Percentiles rank a stretch among this genome's conserved stretches.
phyloP scores from a whole-genome alignment of 768 basidiomycete species.

The Lactifluus piperatus region DNA sequence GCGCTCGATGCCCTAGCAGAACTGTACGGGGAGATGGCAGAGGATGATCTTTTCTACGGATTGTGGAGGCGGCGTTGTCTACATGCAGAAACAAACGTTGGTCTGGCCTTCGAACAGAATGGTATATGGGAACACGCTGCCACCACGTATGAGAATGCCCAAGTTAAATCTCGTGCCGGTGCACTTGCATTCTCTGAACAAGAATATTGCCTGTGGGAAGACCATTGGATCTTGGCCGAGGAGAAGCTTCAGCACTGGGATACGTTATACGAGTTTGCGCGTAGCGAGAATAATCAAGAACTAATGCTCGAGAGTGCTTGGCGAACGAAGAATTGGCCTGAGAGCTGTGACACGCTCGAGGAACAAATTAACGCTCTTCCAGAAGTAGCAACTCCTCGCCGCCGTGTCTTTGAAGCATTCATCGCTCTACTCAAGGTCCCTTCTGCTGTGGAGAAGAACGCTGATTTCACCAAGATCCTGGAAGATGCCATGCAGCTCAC shows the following conservation, averaged over 20 bases:
- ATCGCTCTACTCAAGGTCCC: slow-evolving; percentile 83
- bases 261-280: slow-evolving; percentile 81
- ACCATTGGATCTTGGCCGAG: slow-evolving; percentile 94
- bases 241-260: slow-evolving; percentile 99
- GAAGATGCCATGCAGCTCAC: slow-evolving; percentile 97
- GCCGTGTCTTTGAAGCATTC: slow-evolving; percentile 95
- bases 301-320: slow-evolving; percentile 92
- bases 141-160: slow-evolving; percentile 81
- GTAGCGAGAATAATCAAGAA: slow-evolving; percentile 84
- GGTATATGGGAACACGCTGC: slow-evolving; percentile 96
- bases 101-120: slow-evolving; percentile 86
- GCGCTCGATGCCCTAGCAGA: slow-evolving; percentile 89
- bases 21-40: slow-evolving; percentile 88
- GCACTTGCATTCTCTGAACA: slow-evolving; percentile 85
- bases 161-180: slow-evolving; percentile 74
- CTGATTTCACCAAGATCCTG: slow-evolving; percentile 78
- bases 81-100: slow-evolving; percentile 84
- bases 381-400: slow-evolving; percentile 88
- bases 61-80: slow-evolving; percentile 86
- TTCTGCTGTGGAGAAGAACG: slow-evolving; percentile 69
- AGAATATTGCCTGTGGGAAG: slow-evolving; percentile 98
- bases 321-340: slow-evolving; percentile 89
- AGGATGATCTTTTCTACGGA: slow-evolving; percentile 97
- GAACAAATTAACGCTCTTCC: slow-evolving; percentile 71
- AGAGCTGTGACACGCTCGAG: slow-evolving; percentile 68